Evolutionary conservation across 2,329 filamentous ascomycete genomes (phyloP).

Genomic region (Ambrosiella cleistominuta): DNA sequence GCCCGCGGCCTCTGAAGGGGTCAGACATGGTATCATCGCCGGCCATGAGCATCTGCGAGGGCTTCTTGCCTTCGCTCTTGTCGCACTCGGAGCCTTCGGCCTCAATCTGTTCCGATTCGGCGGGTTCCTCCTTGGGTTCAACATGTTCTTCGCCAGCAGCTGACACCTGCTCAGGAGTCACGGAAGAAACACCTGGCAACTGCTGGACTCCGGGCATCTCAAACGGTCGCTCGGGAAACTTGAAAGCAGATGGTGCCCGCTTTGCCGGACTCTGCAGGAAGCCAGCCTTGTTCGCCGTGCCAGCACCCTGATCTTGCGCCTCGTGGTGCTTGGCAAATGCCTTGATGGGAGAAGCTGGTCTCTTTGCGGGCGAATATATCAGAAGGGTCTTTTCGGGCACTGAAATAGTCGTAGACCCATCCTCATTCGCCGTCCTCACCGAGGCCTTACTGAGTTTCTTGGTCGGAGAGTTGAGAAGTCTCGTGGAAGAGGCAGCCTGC

Average conservation of each 20-base stretch:
- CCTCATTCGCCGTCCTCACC: too few species aligned
- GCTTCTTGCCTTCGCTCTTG: conserved; percentile 12
- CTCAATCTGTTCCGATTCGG: not conserved
- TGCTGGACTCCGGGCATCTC: conserved; percentile 5
- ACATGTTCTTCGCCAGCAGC: not conserved
- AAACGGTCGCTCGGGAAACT: conserved; percentile 8
- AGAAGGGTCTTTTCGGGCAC: conserved; percentile 23
- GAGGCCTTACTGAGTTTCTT: too few species aligned
- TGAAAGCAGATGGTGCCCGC: conserved; percentile 17
- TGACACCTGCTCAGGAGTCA: not conserved
- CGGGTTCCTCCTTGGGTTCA: not conserved
- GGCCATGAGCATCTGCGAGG: conserved; percentile 22
- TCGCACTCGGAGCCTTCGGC: not conserved
- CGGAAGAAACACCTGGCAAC: conserved; percentile 2
- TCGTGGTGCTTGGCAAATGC: conserved; percentile 18
- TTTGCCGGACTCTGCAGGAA: conserved; percentile 37
- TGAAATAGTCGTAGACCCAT: too few species aligned
- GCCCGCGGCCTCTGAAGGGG: conserved; percentile 2
- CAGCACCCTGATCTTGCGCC: conserved; percentile 15
- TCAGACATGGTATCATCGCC: conserved; percentile 17
- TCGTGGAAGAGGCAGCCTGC: too few species aligned
- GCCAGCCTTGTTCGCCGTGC: conserved; percentile 28
- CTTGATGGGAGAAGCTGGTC: conserved; percentile 29
- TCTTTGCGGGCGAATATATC: conserved; percentile 34
- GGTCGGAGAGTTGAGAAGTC: too few species aligned